Base-by-base conservation (phyloP, 768 basidiomycete genomes). In the Termitomyces bulborhizus region DNA sequence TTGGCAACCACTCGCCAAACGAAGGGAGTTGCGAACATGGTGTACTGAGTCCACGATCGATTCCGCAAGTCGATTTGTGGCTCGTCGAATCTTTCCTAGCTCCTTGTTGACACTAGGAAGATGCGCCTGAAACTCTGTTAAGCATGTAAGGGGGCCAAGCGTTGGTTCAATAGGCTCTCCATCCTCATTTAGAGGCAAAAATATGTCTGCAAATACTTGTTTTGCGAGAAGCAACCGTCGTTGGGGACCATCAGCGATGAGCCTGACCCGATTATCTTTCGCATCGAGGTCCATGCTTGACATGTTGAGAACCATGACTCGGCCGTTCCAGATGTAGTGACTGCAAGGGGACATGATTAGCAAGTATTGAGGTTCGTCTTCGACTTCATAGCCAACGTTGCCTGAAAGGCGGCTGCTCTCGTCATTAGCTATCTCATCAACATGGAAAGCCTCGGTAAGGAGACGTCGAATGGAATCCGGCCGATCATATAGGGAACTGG, bases 21-120 rank as follows among this genome's bases (percentile, higher is more conserved):
- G 74, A 51, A 93, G 73, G 3, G 87, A 83, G 37, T 73, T 78
- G 32, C 87, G 85, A 18, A 98, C 92, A 56, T 90, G 82, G 57
- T 94, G 86, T 7, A 96, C 90, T 0, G 97, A 96, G 59, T 90
- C 86, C 37, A 97, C 86, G 62, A 98, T 94, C 6, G 88, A 89
- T 68, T 98, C 93, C 5, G 94, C 93, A 26, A 99, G 77, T 31
- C 91, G 82, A 64, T 89, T 93, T 18, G 91, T 90, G 4, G 93
- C 88, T 26, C 91, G 83, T n/a, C 82, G 81, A 57, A 98, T 98
- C 70, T 92, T 94, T 58, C 88, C 82, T 51, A 98, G 71, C 71
- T 98, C 93, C 46, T 85, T 81, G 65, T 96, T 95, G 58, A 99
- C 90, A 29, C 74, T 73, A 1, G 97, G 93, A 37, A 96, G 79